These are phyloP conservation scores for Serendipita sp. DNA, from an alignment of 1,284 basidiomycete species.

Conservation along the genomic window DNA sequence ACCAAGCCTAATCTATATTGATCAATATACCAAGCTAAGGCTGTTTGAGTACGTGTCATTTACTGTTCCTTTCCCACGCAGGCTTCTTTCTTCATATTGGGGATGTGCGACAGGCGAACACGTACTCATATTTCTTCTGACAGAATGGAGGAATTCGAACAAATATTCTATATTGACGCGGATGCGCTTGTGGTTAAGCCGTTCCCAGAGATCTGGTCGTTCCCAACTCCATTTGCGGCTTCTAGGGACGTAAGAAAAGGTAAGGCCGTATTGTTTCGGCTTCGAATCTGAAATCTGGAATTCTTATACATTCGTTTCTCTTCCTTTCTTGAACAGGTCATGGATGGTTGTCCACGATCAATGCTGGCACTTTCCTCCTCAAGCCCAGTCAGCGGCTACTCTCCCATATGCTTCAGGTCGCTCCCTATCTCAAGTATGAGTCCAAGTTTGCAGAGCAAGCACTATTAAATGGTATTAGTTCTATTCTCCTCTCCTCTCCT, in stretches of 20 bases:
- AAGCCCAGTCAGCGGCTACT: slow-evolving; percentile 4
- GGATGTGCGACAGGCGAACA: background rate
- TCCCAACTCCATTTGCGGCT: slow-evolving; percentile 4
- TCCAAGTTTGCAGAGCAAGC: slow-evolving; percentile 6
- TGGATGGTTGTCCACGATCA: slow-evolving; percentile 8
- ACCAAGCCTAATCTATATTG: background rate
- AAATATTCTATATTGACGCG: slow-evolving; percentile 5
- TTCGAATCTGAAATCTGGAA: no score
- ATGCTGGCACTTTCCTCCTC: slow-evolving; percentile 7
- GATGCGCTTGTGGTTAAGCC: slow-evolving; percentile 6
- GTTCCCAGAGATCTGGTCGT: slow-evolving; percentile 7
- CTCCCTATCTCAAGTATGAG: slow-evolving; percentile 4
- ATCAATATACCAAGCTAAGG: slow-evolving; percentile 8
- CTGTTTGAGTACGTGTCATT: slow-evolving; percentile 6
- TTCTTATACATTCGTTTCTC: no score
- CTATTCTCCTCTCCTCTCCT: background rate
- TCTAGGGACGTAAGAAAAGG: slow-evolving; percentile 5
- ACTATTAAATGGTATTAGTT: background rate
- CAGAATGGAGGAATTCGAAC: slow-evolving; percentile 1
- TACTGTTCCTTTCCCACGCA: no score
- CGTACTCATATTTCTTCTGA: background rate
- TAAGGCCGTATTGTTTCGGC: background rate
- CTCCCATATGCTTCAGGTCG: slow-evolving; percentile 3
- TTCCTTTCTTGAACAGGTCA: background rate
- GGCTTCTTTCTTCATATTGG: no score